Evolutionary conservation across 2,329 filamentous ascomycete genomes (phyloP), one percentile per base, ranked within the genome.

Genomic region (Colletotrichum sp.): DNA sequence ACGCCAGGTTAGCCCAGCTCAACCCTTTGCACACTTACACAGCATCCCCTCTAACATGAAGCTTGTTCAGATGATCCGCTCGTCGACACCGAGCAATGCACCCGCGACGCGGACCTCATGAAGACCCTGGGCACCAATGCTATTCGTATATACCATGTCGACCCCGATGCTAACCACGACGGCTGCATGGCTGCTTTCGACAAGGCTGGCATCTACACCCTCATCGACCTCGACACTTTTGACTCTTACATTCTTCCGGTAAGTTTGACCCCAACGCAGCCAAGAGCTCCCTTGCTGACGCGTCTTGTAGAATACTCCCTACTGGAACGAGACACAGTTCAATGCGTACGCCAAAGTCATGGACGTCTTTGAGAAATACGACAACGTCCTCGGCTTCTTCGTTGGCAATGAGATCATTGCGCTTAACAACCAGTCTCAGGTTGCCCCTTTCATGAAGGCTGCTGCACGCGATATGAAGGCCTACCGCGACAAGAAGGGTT

Each of bases 381-480:
- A 96, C 84, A 98, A 98, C 83, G 90, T 94, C 2, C 92, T 95
- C 13, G 95, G 94, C 61, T 94, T 97, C 83, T 96, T 98, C 80
- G 90, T 98, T 75, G 96, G 95, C 78, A 98, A 98, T 82, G 96
- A 98, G 84, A 94, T 97, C 75, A 92, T 98, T 80, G 94, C 93
- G 55, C 87, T 86, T 61, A 85, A 86, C 75, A 88, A 88, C 78
- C 88, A 92, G 80, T 92, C 90, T 52, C 81, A 85, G 30, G 93
- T 94, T 36, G 95, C 95, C 10, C 95, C 95, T 4, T 98, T 93
- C 82, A 92, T 98, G 86, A 96, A 98, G 84, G 93, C 95, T 66
- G 94, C 95, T 32, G 91, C 92, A 61, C 92, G 94, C 77, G 95
- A 98, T 83, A 89, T 98, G 87, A 98, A 98, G 87, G 92, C 92